Evolutionary conservation across 1,284 basidiomycete species (phyloP).

Genomic region (Agroathelia rolfsii): DNA sequence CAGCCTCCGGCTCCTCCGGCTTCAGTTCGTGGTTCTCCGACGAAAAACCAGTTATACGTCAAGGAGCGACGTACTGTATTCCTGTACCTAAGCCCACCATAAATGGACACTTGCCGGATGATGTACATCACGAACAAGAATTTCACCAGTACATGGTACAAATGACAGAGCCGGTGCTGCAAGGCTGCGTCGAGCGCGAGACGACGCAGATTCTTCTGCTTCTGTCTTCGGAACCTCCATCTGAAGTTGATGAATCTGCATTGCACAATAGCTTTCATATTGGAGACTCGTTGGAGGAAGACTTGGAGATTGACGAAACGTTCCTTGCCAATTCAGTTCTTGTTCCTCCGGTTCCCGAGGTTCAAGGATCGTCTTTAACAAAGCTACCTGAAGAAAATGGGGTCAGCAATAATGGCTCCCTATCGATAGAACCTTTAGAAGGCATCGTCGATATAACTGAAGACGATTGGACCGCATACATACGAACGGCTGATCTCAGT

Average conservation of each 20-base stretch:
- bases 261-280: slow-evolving; percentile 5
- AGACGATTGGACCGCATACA: slow-evolving; percentile 44
- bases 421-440: slow-evolving; percentile 22
- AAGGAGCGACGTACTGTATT: slow-evolving; percentile 32
- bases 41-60: slow-evolving; percentile 34
- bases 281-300: slow-evolving; percentile 21
- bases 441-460: slow-evolving; percentile 22
- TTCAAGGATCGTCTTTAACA: too few relatives aligned
- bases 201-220: slow-evolving; percentile 52
- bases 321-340: slow-evolving; percentile 52
- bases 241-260: slow-evolving; percentile 21
- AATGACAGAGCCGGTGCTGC: slow-evolving; percentile 59
- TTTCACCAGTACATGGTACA: slow-evolving; percentile 31
- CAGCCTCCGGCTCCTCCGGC: slow-evolving; percentile 14
- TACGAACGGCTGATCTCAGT: slow-evolving; percentile 56
- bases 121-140: slow-evolving; percentile 9
- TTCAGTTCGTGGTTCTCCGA: slow-evolving; percentile 33
- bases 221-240: slow-evolving; percentile 18
- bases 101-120: slow-evolving; percentile 12
- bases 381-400: too few relatives aligned
- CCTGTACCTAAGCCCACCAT: slow-evolving; percentile 13
- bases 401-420: too few relatives aligned
- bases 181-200: slow-evolving; percentile 49
- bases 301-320: slow-evolving; percentile 58
- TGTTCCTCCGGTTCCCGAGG: too few relatives aligned